Conservation (phyloP, 306 rosid species). For the Rubus idaeus region DNA sequence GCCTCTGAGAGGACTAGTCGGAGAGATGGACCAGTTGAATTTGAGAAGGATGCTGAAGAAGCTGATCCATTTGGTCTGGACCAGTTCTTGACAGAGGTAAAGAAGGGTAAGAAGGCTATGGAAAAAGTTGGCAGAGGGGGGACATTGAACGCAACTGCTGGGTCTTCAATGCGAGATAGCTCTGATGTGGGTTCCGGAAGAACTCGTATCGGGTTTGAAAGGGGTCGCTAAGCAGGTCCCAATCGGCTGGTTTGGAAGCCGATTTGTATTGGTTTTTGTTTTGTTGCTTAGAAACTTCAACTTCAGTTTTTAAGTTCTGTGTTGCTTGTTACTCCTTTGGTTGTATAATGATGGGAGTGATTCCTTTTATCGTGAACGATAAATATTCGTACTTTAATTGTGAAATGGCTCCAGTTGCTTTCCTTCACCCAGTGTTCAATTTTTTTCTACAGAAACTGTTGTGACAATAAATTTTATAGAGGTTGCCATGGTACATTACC, state of each 20-base stretch:
- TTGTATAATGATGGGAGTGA: not conserved
- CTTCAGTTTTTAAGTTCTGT: not conserved
- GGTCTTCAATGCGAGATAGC: constrained; percentile 75
- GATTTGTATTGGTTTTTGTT: not conserved
- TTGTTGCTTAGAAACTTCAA: not conserved
- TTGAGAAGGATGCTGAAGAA: constrained; percentile 77
- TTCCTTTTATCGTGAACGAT: not conserved
- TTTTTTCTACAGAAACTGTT: not conserved
- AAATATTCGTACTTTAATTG: not conserved
- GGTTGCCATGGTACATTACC: not conserved
- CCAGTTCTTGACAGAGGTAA: constrained; percentile 77
- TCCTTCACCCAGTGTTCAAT: not conserved
- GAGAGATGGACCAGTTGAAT: constrained; percentile 82
- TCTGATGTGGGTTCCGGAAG: constrained; percentile 77
- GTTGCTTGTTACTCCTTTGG: not conserved
- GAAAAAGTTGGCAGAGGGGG: constrained; percentile 77
- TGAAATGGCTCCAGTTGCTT: not conserved
- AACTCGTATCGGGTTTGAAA: constrained; percentile 80
- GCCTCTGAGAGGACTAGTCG: constrained; percentile 66
- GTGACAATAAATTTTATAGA: not conserved
- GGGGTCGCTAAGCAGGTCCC: constrained; percentile 53
- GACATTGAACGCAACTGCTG: constrained; percentile 87
- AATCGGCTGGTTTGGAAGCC: not conserved
- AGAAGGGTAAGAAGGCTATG: constrained; percentile 80
- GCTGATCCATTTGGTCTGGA: constrained; percentile 96